Base-by-base conservation (phyloP, 345 rosid genomes). In the Eucalyptus caleyi region DNA sequence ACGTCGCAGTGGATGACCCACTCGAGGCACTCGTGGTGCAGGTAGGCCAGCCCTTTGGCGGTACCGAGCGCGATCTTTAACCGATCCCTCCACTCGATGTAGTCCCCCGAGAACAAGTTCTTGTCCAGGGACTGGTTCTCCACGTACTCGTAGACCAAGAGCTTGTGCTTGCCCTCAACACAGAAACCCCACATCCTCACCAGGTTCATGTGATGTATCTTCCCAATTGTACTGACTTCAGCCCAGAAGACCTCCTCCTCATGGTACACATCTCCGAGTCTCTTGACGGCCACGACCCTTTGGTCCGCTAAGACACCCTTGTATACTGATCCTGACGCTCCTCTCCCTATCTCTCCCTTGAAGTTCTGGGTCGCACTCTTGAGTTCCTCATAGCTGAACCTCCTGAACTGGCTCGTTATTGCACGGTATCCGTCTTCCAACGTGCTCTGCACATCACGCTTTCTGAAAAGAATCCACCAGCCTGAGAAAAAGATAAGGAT, bases 181-280 rank as follows among this genome's bases (percentile, higher is more conserved):
- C 94, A 95, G 88, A 92, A 95, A 16, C 97, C 95, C 91, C 93
- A 93, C 86, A 94, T 91, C 89, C 93, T 92, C 54, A 93, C 95
- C 37, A 94, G 91, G 91, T 95, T 95, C 89, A 93, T 92, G 89
- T 95, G 97, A 88, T 94, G 88, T 90, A 94, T 92, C 34, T 89
- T 90, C 89, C 94, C 94, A 37, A 95, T 67, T 44, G 93, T 95
- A 90, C 92, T 89, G 85, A 94, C 93, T 85, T 94, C 96, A 7
- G 95, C 95, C 86, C 93, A 92, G 85, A 94, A 94, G 83, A 92
- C 94, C 32, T 91, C 95, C 77, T 94, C 95, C 12, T 93, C 93
- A 60, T 92, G 94, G 86, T 88, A 62, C 40, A 91, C 90, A 51
- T 94, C 93, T 86, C 87, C 91, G 34, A 95, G 90, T 89, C 88